These are phyloP conservation scores for Limonium bicolor DNA, from an alignment of 148 eudicot species.

Conservation along the genomic window DNA sequence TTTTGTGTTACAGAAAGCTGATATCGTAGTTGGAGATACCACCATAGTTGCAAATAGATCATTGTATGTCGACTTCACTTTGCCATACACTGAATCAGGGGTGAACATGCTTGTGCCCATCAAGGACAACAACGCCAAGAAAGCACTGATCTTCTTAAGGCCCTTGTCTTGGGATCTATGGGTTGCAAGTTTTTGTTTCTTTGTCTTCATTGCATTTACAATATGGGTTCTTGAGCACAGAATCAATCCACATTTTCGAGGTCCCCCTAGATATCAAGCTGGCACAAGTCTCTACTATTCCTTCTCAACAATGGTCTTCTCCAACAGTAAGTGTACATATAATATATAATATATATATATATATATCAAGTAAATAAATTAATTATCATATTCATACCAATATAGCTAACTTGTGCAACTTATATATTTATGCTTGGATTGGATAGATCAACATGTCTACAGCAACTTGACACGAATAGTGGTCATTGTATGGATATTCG, in stretches of 20 bases:
- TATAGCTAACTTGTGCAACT: too few species aligned
- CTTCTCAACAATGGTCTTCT: conserved; percentile 59
- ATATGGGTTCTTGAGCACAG: conserved; percentile 72
- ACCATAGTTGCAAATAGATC: conserved; percentile 45
- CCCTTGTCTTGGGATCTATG: conserved; percentile 52
- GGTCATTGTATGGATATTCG: conserved; percentile 51
- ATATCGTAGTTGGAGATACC: conserved; percentile 49
- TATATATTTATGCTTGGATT: neutral
- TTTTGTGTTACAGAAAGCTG: conserved; percentile 22
- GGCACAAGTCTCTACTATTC: conserved; percentile 62
- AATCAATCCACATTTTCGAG: conserved; percentile 40
- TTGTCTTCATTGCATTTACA: conserved; percentile 46
- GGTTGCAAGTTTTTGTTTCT: conserved; percentile 37
- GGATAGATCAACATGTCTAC: conserved; percentile 38
- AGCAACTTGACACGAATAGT: conserved; percentile 54
- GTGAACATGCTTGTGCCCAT: conserved; percentile 38
- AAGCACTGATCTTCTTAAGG: conserved; percentile 57
- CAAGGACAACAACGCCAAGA: conserved; percentile 23
- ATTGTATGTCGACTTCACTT: conserved; percentile 31
- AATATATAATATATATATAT: too few species aligned
- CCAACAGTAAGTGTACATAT: conserved; percentile 53
- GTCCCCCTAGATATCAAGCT: conserved; percentile 37
- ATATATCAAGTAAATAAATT: too few species aligned
- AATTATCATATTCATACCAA: too few species aligned
- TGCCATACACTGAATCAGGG: conserved; percentile 59